A percentile compares a stretch with the other conserved stretches of the same genome.
Evolutionary conservation across 2,329 filamentous ascomycete species (phyloP).

Genomic region (Gnomoniopsis smithogilvyi): DNA sequence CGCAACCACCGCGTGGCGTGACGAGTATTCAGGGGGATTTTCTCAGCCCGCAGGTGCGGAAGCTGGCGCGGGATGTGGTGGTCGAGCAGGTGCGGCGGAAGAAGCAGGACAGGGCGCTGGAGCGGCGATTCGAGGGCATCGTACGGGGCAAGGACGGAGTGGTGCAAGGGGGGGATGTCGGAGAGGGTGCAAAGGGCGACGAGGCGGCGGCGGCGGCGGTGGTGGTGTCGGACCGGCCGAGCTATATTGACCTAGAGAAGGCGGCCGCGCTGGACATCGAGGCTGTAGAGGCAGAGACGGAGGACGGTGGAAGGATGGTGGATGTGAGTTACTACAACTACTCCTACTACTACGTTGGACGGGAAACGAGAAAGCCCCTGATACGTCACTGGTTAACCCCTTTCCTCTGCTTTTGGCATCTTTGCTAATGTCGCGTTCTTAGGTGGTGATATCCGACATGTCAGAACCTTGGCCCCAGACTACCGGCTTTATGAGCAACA

Average conservation of each 20-base stretch:
- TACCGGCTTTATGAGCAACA: slow-evolving; percentile 76
- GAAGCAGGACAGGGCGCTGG: slow-evolving; percentile 20
- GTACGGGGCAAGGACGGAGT: slow-evolving; percentile 22
- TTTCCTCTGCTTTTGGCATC: background rate
- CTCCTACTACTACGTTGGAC: too few relatives aligned
- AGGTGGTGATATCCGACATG: slow-evolving; percentile 97
- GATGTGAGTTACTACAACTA: slow-evolving; percentile 67
- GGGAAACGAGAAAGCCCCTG: background rate
- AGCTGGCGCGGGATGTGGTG: slow-evolving; percentile 74
- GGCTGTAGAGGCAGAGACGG: slow-evolving; percentile 31
- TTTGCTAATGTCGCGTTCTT: background rate
- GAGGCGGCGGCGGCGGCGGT: too few relatives aligned
- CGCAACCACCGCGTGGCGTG: slow-evolving; percentile 86
- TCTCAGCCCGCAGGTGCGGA: slow-evolving; percentile 69
- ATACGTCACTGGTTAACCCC: background rate
- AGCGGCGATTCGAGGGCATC: background rate
- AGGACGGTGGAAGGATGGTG: slow-evolving; percentile 57
- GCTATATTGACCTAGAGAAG: slow-evolving; percentile 66
- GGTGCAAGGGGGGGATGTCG: slow-evolving; percentile 17
- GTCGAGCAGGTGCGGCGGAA: slow-evolving; percentile 53
- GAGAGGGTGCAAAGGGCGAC: background rate
- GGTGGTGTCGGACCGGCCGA: slow-evolving; percentile 42
- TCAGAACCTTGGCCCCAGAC: slow-evolving; percentile 91
- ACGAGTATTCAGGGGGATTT: slow-evolving; percentile 96
- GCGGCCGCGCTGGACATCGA: slow-evolving; percentile 24